Percentiles rank a stretch among this genome's conserved stretches.
Conservation (phyloP, 2,329 filamentous ascomycete species). For the Penicillium paneum region DNA sequence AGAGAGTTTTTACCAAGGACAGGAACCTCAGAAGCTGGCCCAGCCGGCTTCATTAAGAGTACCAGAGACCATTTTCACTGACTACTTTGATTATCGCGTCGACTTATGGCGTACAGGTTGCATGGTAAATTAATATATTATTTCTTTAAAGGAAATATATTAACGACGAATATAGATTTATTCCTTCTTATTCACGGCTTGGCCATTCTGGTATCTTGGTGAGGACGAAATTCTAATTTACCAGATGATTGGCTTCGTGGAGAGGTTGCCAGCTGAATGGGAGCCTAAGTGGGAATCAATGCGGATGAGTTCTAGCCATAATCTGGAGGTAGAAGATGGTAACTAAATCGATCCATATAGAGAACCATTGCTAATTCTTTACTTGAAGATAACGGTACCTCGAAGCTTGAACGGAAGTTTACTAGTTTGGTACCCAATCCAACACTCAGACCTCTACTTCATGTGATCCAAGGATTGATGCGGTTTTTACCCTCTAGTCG, state of each 20-base stretch:
- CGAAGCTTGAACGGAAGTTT: constrained; percentile 16
- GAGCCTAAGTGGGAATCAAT: constrained; percentile 19
- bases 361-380: no score
- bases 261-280: constrained; percentile 19
- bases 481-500: constrained; percentile 21
- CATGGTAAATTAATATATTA: constrained; percentile 13
- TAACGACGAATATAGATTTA: constrained; percentile 15
- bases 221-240: constrained; percentile 13
- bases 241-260: constrained; percentile 26
- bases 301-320: background rate
- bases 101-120: constrained; percentile 33
- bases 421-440: constrained; percentile 8
- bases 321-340: constrained; percentile 4
- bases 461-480: constrained; percentile 21
- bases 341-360: background rate
- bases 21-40: no score
- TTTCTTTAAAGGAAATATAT: no score
- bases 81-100: constrained; percentile 30
- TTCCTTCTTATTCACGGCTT: constrained; percentile 18
- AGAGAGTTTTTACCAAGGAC: no score
- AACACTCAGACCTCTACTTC: constrained; percentile 14
- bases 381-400: no score
- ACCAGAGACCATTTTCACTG: background rate
- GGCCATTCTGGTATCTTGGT: constrained; percentile 19
- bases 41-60: no score